A percentile compares a stretch with the other conserved stretches of the same genome.
Conservation (phyloP, 1,284 basidiomycete genomes). For the Porphyrellus sp. region DNA sequence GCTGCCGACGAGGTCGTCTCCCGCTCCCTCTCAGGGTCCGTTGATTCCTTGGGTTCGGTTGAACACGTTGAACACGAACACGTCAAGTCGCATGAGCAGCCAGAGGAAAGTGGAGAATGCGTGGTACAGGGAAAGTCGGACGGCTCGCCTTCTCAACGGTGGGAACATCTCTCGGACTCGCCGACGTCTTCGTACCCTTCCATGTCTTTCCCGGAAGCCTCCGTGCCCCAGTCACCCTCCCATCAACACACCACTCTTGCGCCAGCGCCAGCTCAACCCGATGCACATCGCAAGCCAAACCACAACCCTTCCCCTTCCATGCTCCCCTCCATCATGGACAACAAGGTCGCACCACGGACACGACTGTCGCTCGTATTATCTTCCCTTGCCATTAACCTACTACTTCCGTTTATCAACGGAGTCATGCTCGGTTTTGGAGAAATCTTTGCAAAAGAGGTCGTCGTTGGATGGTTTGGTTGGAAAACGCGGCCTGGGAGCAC, state of each 20-base stretch:
- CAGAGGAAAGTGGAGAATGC: slow-evolving; percentile 22
- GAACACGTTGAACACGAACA: slow-evolving; percentile 40
- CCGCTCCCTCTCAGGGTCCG: slow-evolving; percentile 19
- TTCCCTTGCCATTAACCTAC: slow-evolving; percentile 86
- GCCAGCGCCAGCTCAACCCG: slow-evolving; percentile 17
- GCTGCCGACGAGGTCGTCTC: slow-evolving; percentile 20
- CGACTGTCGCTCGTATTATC: slow-evolving; percentile 74
- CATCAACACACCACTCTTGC: slow-evolving; percentile 28
- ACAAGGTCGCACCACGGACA: slow-evolving; percentile 58
- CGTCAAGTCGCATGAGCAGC: slow-evolving; percentile 48
- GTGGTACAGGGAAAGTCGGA: slow-evolving; percentile 14
- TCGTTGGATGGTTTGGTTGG: slow-evolving; percentile 65
- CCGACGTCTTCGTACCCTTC: slow-evolving; percentile 74
- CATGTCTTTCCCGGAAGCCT: slow-evolving; percentile 60
- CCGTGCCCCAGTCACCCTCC: slow-evolving; percentile 47
- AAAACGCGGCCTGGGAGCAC: slow-evolving; percentile 28
- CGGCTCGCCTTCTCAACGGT: slow-evolving; percentile 51
- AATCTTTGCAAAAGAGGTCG: slow-evolving; percentile 88
- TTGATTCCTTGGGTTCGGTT: slow-evolving; percentile 18
- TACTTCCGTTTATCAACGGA: slow-evolving; percentile 94
- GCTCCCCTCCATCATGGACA: slow-evolving; percentile 81
- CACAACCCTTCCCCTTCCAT: slow-evolving; percentile 46
- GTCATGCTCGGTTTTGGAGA: slow-evolving; percentile 99
- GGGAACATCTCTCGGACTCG: slow-evolving; percentile 66
- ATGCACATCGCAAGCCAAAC: slow-evolving; percentile 3